Base-by-base conservation (phyloP, 1,284 basidiomycete species). In the Pascua guehoae region DNA sequence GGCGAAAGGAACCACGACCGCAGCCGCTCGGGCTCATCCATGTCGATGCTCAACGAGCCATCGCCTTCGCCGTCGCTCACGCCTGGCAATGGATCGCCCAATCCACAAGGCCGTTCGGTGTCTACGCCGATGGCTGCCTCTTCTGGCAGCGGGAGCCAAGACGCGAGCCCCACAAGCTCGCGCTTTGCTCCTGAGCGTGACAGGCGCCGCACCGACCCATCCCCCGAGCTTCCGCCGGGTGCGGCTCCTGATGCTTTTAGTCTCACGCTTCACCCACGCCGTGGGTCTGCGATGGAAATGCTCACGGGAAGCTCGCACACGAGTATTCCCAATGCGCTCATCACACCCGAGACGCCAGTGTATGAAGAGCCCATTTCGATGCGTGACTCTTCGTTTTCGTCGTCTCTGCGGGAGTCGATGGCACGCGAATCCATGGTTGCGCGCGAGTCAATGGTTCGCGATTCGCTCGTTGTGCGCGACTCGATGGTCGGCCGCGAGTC, bases 151-250 rank as follows among this genome's bases (percentile, higher is more conserved):
- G 24, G 24, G 24, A 32, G 24, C 24, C 24, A 32, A 32, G 56
- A 65, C 42, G 61, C 59, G 12, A 69, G 66, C 60, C 75, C 75
- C 1, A 72, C 72, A 7, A 71, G 68, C 53, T 74, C 73, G 17
- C 62, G 69, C 14, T 77, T 68, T 58, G 62, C 58, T 37, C 16
- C 45, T 4, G 57, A 56, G 17, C 51, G 42, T 5, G 41, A 42
- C 38, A 47, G 60, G 7, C 57, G 54, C 18, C 49, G 60, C 37
- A 58, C 60, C 5, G 57, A 51, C 9, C 54, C 57, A 9, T 18
- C 47, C 4, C 54, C 52, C 32, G 61, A 62, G 49, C 39, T 62
- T 5, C 61, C 61, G 2, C 61, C 61, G 2, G 61, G 61, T 10
- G 61, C 14, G 47, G 56, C 11, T 62, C 24, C 24, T 32, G 24